phyloP scores from a whole-genome alignment of 179 eudicot species.

The Sideroxylon spinosum region DNA sequence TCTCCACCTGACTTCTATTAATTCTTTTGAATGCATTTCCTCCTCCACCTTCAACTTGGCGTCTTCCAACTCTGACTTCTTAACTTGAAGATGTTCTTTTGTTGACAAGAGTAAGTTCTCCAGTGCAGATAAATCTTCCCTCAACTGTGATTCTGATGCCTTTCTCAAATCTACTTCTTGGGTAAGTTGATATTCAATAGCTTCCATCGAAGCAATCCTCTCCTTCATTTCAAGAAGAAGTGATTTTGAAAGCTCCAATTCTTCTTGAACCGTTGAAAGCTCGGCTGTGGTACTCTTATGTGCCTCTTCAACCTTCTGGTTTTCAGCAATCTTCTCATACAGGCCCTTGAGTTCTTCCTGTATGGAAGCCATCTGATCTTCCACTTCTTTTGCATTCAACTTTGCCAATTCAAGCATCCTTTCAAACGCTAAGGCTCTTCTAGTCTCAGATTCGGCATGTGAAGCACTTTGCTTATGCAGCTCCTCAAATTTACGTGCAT shows the following conservation, averaged over 20 bases:
- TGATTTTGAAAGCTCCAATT: slow-evolving; percentile 40
- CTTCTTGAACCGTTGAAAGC: slow-evolving; percentile 36
- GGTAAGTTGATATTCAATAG: slow-evolving; percentile 29
- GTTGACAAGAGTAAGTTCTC: slow-evolving; percentile 39
- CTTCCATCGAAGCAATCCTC: slow-evolving; percentile 39
- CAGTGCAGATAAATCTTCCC: slow-evolving; percentile 35
- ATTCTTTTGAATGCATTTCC: slow-evolving; percentile 39
- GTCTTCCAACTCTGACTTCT: slow-evolving; percentile 43
- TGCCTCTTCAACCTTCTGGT: slow-evolving; percentile 51
- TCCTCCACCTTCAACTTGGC: slow-evolving; percentile 38
- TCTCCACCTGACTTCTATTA: slow-evolving; percentile 24
- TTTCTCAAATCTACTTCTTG: slow-evolving; percentile 45
- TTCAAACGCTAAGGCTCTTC: slow-evolving; percentile 51
- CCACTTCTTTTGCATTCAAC: slow-evolving; percentile 53
- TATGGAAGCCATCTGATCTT: slow-evolving; percentile 53
- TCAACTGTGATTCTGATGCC: slow-evolving; percentile 45
- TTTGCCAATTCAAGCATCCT: slow-evolving; percentile 45
- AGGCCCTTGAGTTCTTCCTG: slow-evolving; percentile 51
- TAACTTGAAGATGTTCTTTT: slow-evolving; percentile 42
- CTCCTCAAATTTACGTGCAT: slow-evolving; percentile 53
- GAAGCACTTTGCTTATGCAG: slow-evolving; percentile 53
- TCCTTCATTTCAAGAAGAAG: slow-evolving; percentile 30
- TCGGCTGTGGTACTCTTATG: slow-evolving; percentile 35
- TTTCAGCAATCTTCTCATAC: slow-evolving; percentile 56
- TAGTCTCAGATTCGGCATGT: slow-evolving; percentile 50